phyloP scores from a whole-genome alignment of 1,284 basidiomycete genomes.

The Melampsora americana region DNA sequence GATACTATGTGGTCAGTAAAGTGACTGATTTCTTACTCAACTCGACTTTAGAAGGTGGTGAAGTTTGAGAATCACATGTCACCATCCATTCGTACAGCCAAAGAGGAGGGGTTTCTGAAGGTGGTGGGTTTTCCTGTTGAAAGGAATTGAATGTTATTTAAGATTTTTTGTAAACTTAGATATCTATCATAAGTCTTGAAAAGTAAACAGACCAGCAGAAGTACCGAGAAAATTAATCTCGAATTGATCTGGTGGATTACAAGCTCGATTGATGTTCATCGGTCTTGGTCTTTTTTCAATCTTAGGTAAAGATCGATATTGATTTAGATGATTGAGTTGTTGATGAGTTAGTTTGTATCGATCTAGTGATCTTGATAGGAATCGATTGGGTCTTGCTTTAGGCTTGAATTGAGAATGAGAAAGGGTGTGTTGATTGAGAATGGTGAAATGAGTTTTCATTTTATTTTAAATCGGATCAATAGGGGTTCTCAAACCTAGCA shows the following conservation, averaged over 20 bases:
- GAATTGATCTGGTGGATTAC: constrained; percentile 21
- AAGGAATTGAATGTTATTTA: not conserved
- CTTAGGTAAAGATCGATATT: constrained; percentile 18
- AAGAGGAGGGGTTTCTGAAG: constrained; percentile 30
- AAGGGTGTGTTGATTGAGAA: too few species aligned
- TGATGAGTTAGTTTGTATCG: constrained; percentile 21
- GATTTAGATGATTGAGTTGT: constrained; percentile 19
- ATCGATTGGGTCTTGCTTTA: constrained; percentile 15
- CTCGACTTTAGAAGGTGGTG: too few species aligned
- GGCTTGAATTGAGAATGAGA: constrained; percentile 3
- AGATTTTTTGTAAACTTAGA: not conserved
- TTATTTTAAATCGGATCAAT: too few species aligned
- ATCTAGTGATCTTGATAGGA: constrained; percentile 9
- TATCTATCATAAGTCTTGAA: not conserved
- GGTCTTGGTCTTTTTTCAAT: constrained; percentile 29
- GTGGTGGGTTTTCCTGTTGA: constrained; percentile 36
- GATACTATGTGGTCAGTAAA: not conserved
- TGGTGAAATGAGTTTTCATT: too few species aligned
- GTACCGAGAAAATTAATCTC: constrained; percentile 39
- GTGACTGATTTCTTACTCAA: not conserved
- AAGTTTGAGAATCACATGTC: constrained; percentile 17
- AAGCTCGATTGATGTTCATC: constrained; percentile 7
- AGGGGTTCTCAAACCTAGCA: too few species aligned
- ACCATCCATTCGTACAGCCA: constrained; percentile 39
- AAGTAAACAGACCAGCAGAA: constrained; percentile 30